Percentiles rank a stretch among this genome's conserved stretches.
Evolutionary conservation across 352 stramenopile genomes (phyloP).

Genomic region (Globisporangium perplexum): DNA sequence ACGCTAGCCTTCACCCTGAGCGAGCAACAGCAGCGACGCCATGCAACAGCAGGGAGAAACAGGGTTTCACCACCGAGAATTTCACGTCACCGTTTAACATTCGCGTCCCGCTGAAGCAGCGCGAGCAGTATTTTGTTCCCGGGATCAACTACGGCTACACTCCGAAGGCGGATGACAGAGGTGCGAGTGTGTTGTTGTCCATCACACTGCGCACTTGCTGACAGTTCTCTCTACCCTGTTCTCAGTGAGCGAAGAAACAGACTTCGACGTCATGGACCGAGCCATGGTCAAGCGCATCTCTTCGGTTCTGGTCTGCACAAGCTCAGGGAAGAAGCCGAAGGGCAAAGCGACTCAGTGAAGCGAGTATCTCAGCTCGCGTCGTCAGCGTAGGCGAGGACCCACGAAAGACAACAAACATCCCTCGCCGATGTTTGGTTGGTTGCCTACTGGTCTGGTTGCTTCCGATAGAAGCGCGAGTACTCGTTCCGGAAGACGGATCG

Average conservation of each 20-base stretch:
- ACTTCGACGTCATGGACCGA: conserved; percentile 77
- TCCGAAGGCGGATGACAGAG: conserved; percentile 27
- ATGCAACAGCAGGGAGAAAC: conserved; percentile 11
- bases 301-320: conserved; percentile 60
- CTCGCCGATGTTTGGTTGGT: too few relatives aligned
- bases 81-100: conserved; percentile 80
- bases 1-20: background rate
- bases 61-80: conserved; percentile 32
- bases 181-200: conserved; percentile 6
- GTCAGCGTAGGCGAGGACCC: too few relatives aligned
- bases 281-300: conserved; percentile 75
- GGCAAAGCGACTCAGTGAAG: conserved; percentile 1
- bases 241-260: conserved; percentile 43
- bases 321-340: conserved; percentile 48
- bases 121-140: conserved; percentile 54
- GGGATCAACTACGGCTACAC: conserved; percentile 24
- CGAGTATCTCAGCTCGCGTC: background rate
- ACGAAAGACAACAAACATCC: too few relatives aligned
- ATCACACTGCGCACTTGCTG: background rate
- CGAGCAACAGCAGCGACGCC: background rate
- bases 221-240: background rate
- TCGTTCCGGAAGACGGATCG: conserved; percentile 33
- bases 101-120: conserved; percentile 52
- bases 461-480: conserved; percentile 52
- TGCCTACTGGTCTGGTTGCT: conserved; percentile 5